Base-by-base conservation (phyloP, 2,329 filamentous ascomycete genomes). In the Colletotrichum tofieldiae region DNA sequence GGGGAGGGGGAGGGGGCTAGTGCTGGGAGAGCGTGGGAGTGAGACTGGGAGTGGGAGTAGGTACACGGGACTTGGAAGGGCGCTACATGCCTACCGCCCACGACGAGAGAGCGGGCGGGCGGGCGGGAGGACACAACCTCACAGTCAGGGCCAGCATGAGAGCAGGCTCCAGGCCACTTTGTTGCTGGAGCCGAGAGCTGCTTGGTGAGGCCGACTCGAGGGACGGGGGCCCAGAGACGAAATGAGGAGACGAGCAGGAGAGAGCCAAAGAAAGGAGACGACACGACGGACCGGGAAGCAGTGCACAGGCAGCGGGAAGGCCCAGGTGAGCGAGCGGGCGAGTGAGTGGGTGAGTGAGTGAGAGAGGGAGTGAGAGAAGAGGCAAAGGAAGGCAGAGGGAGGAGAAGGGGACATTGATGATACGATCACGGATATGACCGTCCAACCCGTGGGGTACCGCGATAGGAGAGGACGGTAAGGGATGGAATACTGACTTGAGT, bases 381-480 rank as follows among this genome's bases (percentile, higher is more conserved):
- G 37, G 54, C 54, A 39, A 7, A 18, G 18, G 6, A 23, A n/a
- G 11, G 29, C 5, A 47, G 43, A 49, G 26, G 29, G 58, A 45
- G 32, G 29, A 37, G 29, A 26, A 51, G 47, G 59, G 43, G 59
- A 26, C 14, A 62, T 51, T 47, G 43, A 51, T 39, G 43, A 39
- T 62, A 29, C n/a, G 60, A 41, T 51, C 41, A 41, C 60, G 60
- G 60, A 63, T 52, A 63, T 63, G 60, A 63, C 60, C 60, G 60
- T 62, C 60, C 35, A 37, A n/a, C 45, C 45, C 47, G 35, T 41
- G 47, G 45, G 12, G 45, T 26, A 41, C 16, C 35, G 60, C 26
- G 11, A 29, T 37, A 29, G 45, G 32, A 20, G 29, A 62, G 20
- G 8, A 16, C 35, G 29, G n/a, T 29, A 51, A 62, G n/a, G 32